Base-by-base conservation (phyloP, 169 alveolate species). In the Plasmodium inui region DNA sequence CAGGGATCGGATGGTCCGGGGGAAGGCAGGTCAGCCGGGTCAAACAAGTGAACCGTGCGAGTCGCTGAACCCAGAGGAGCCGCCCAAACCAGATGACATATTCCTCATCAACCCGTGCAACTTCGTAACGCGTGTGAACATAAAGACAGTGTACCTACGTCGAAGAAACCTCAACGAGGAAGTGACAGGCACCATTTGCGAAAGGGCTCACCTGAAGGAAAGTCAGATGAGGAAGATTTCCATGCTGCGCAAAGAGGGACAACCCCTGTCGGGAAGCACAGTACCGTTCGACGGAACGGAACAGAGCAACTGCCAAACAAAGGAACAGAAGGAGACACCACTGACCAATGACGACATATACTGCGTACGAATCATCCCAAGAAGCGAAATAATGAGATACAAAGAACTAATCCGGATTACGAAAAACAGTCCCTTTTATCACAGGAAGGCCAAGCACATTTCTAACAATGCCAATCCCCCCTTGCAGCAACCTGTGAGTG, bases 381-480 rank as follows among this genome's bases (percentile, higher is more conserved):
- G 95, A 71, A 34, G 50, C 50, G 95, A 91, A 78, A 30, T 91
- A 34, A 91, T 91, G 95, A 80, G 95, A 71, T 91, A 91, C 84
- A 91, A 91, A 82, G 92, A 91, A 30, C 76, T 91, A 67, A 28
- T 81, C 32, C 83, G 57, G 9, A 91, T 91, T 82, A 53, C 84
- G 39, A 82, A 72, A 50, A 74, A 70, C n/a, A 22, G 86, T 19
- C 95, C 95, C 17, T 91, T 81, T 82, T 91, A 91, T 81, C 57
- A 91, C 28, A 91, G 71, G 83, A 81, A 81, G 73, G 95, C 95
- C 7, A 81, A 81, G 76, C 71, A 82, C 6, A 81, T 90, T 22
- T 80, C 72, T 0, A 90, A 70, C 39, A n/a, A 26, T 34, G 19
- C 84, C 9, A 57, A 80, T 12, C 83, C 82, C 17, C 95, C 95